Evolutionary conservation across 2,329 filamentous ascomycete genomes (phyloP).

Genomic region (Tolypocladium tropicale): DNA sequence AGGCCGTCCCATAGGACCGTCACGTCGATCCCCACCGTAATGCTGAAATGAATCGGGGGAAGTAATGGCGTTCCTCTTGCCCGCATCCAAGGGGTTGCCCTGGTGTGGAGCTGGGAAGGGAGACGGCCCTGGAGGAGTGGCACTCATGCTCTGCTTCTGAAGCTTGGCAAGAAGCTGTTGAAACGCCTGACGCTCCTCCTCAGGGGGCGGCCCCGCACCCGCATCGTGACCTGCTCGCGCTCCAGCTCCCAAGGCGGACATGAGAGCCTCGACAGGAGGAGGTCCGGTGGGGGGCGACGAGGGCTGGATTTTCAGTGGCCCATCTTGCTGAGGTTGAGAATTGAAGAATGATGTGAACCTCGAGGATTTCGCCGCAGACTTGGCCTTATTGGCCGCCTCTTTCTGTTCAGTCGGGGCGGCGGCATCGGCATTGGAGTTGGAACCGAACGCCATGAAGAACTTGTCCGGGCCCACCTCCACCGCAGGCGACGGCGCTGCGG

Average conservation of each 20-base stretch:
- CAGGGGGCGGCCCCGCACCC: conserved; percentile 21
- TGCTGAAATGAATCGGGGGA: conserved; percentile 40
- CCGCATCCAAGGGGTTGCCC: conserved; percentile 11
- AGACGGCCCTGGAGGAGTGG: conserved; percentile 33
- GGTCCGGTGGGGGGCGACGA: conserved; percentile 29
- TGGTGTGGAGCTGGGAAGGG: conserved; percentile 32
- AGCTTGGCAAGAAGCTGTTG: conserved; percentile 74
- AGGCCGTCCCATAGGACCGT: conserved; percentile 30
- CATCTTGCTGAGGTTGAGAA: conserved; percentile 37
- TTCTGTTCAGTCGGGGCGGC: conserved; percentile 41
- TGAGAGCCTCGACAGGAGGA: conserved; percentile 5
- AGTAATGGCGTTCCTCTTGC: conserved; percentile 27
- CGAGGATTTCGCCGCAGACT: conserved; percentile 57
- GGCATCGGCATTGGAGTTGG: conserved; percentile 30
- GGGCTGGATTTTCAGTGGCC: conserved; percentile 37
- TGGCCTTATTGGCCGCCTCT: conserved; percentile 37
- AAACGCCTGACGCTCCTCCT: conserved; percentile 78
- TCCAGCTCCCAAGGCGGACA: background rate
- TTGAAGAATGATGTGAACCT: conserved; percentile 74
- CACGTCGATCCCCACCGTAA: conserved; percentile 33
- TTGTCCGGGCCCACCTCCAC: conserved; percentile 63
- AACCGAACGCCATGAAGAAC: conserved; percentile 56
- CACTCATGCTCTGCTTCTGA: conserved; percentile 43
- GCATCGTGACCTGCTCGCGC: background rate
- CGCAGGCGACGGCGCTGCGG: conserved; percentile 48